Conservation (phyloP, 495 filamentous ascomycete genomes). For the Xylaria castorea region DNA sequence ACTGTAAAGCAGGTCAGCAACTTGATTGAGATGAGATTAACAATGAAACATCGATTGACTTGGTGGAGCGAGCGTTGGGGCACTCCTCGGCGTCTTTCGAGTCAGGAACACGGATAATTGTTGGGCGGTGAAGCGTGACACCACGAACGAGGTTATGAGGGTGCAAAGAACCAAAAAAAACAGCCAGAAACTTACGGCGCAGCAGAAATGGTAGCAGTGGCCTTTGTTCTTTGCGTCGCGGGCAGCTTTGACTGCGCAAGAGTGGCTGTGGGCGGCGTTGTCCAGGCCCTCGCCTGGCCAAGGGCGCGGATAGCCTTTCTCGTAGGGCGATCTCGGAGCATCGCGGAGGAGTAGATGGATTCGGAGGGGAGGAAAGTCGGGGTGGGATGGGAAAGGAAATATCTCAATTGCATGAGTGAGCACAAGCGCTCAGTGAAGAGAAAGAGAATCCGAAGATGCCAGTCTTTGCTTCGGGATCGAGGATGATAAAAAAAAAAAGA, state of each 20-base stretch:
- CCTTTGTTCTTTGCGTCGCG: slow-evolving; percentile 10
- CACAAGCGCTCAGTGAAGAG: slow-evolving; percentile 8
- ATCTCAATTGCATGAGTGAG: slow-evolving; percentile 6
- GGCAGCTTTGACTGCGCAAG: slow-evolving; percentile 11
- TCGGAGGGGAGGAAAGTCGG: slow-evolving; percentile 10
- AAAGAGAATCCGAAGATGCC: slow-evolving; percentile 7
- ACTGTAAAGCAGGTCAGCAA: slow-evolving; percentile 12
- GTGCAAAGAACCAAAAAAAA: slow-evolving; percentile 3
- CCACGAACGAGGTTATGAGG: slow-evolving; percentile 8
- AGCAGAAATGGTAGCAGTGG: slow-evolving; percentile 7
- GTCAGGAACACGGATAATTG: slow-evolving; percentile 9
- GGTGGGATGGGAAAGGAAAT: slow-evolving; percentile 9
- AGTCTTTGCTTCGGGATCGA: slow-evolving; percentile 1
- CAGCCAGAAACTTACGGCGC: slow-evolving; percentile 8
- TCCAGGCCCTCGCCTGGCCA: slow-evolving; percentile 9
- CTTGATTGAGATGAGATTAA: slow-evolving; percentile 12
- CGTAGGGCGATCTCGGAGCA: slow-evolving; percentile 7
- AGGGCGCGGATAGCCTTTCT: slow-evolving; percentile 8
- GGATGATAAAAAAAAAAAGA: not conserved
- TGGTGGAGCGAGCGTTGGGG: slow-evolving; percentile 9
- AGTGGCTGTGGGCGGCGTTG: slow-evolving; percentile 11
- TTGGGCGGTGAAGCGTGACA: not conserved
- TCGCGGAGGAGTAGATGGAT: slow-evolving; percentile 7
- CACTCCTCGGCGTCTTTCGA: slow-evolving; percentile 6
- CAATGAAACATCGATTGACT: slow-evolving; percentile 7